Conservation (phyloP, 1,284 basidiomycete species). For the Ganoderma sp. region DNA sequence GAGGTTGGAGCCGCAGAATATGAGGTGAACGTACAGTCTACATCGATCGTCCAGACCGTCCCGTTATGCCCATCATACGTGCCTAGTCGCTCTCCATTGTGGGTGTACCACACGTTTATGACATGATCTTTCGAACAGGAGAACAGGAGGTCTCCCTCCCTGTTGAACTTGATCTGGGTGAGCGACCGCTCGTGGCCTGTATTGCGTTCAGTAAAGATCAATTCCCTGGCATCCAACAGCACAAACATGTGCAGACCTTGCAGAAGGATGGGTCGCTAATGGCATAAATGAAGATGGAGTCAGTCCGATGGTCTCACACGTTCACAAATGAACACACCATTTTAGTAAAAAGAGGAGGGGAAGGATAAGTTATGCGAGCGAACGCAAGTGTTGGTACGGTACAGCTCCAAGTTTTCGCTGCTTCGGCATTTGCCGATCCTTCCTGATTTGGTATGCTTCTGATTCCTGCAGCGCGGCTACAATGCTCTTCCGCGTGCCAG, state of each 20-base stretch:
- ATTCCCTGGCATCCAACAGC: not conserved
- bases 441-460: not conserved
- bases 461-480: not conserved
- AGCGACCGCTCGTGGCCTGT: slow-evolving; percentile 96
- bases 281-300: not conserved
- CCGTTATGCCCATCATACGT: slow-evolving; percentile 98
- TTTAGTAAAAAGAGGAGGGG: slow-evolving; percentile 19
- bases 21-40: slow-evolving; percentile 77
- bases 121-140: slow-evolving; percentile 95
- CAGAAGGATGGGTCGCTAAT: slow-evolving; percentile 43
- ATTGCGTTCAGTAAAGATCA: slow-evolving; percentile 6
- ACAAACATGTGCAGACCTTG: slow-evolving; percentile 37
- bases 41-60: slow-evolving; percentile 95
- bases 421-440: slow-evolving; percentile 16
- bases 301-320: not conserved
- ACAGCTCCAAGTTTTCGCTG: slow-evolving; percentile 28
- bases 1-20: slow-evolving; percentile 7
- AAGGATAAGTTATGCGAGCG: slow-evolving; percentile 3
- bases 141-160: slow-evolving; percentile 95
- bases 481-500: not conserved
- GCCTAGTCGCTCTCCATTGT: slow-evolving; percentile 96
- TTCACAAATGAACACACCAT: slow-evolving; percentile 35
- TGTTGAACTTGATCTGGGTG: slow-evolving; percentile 97
- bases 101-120: slow-evolving; percentile 98
- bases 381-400: not conserved